These are phyloP conservation scores for Xylaria multiplex DNA, from an alignment of 2,329 filamentous ascomycete genomes.

Conservation along the genomic window DNA sequence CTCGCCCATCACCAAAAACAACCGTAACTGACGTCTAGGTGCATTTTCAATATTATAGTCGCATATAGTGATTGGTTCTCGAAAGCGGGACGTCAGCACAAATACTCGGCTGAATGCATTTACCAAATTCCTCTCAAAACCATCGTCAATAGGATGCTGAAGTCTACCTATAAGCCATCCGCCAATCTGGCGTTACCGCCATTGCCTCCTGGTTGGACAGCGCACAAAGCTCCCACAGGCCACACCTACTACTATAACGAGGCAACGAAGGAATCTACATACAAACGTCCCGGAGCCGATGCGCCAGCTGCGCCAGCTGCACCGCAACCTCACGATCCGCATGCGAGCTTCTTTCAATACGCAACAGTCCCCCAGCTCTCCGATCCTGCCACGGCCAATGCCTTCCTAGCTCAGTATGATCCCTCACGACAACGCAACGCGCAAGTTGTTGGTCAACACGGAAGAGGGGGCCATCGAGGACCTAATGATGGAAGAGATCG, in stretches of 20 bases:
- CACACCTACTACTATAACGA: conserved; percentile 91
- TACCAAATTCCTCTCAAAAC: background rate
- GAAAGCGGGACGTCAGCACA: background rate
- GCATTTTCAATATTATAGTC: background rate
- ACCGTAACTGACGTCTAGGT: background rate
- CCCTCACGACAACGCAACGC: conserved; percentile 52
- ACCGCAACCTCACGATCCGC: conserved; percentile 42
- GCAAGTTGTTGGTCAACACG: conserved; percentile 48
- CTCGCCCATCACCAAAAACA: too few species aligned
- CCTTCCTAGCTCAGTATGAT: conserved; percentile 67
- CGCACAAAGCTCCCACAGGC: conserved; percentile 88
- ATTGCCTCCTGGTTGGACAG: conserved; percentile 86
- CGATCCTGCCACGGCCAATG: conserved; percentile 67
- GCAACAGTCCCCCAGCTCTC: conserved; percentile 57
- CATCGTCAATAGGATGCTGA: conserved; percentile 66
- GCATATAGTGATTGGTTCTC: background rate
- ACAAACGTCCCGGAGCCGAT: conserved; percentile 72
- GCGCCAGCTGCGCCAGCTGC: conserved; percentile 32
- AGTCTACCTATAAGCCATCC: conserved; percentile 77
- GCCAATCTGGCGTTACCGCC: conserved; percentile 63
- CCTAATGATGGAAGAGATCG: conserved; percentile 66
- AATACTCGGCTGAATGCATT: background rate
- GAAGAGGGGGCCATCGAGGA: conserved; percentile 57
- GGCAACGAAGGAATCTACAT: conserved; percentile 85
- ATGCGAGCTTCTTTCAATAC: conserved; percentile 56